phyloP scores from a whole-genome alignment of 441 rosid genomes.

The Gossypium lobatum region DNA sequence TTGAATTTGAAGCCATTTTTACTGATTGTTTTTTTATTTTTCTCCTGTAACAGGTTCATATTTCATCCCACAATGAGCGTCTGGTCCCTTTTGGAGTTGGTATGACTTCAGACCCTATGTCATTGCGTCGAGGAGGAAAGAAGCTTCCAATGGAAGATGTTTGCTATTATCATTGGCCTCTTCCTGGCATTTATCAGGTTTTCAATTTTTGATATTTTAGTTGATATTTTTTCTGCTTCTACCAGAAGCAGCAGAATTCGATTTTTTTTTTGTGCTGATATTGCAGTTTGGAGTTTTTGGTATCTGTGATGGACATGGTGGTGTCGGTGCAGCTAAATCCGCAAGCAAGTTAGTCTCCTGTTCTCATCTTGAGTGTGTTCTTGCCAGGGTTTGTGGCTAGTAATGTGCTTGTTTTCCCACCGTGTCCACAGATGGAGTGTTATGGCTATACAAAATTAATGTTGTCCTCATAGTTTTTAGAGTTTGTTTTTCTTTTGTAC shows the following conservation, averaged over 20 bases:
- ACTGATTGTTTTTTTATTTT: not conserved
- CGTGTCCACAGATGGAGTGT: not conserved
- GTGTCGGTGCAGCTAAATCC: slow-evolving; percentile 75
- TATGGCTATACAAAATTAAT: not conserved
- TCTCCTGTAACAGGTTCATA: slow-evolving; percentile 49
- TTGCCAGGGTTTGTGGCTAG: slow-evolving; percentile 6
- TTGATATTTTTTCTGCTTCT: slow-evolving; percentile 18
- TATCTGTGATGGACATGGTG: slow-evolving; percentile 96
- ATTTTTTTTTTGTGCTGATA: slow-evolving; percentile 9
- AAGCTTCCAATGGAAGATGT: slow-evolving; percentile 97
- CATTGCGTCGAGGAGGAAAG: slow-evolving; percentile 86
- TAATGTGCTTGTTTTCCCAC: not conserved
- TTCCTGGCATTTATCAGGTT: slow-evolving; percentile 79
- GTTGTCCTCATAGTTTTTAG: not conserved
- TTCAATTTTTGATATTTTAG: slow-evolving; percentile 22
- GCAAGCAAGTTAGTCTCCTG: slow-evolving; percentile 76
- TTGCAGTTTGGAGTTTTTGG: slow-evolving; percentile 93
- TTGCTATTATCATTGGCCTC: slow-evolving; percentile 87
- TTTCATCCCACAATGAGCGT: slow-evolving; percentile 48
- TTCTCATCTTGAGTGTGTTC: slow-evolving; percentile 21
- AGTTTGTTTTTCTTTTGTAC: not conserved
- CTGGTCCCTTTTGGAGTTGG: slow-evolving; percentile 71
- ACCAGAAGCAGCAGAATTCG: slow-evolving; percentile 20
- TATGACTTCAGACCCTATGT: slow-evolving; percentile 92
- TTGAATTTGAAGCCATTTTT: not conserved